Percentiles rank a stretch among this genome's conserved stretches.
These are phyloP conservation scores for Wickerhamomyces tratensis DNA, from an alignment of 805 yeast species.

Conservation along the genomic window DNA sequence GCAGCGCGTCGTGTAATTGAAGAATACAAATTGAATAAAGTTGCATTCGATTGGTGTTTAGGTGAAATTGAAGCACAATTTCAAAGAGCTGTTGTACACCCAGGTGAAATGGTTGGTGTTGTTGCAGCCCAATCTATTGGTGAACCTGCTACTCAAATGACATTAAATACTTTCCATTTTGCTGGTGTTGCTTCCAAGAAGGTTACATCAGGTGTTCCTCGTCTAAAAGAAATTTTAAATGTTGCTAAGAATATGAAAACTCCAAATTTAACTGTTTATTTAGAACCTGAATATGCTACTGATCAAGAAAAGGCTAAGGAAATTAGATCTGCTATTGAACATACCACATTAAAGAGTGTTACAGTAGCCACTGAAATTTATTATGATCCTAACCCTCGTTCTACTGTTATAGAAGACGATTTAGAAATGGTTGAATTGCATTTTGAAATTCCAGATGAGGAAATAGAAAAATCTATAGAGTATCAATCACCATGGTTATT, in stretches of 20 bases:
- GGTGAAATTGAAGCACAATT: constrained; percentile 94
- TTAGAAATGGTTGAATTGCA: constrained; percentile 94
- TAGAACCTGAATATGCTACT: constrained; percentile 67
- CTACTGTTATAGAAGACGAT: constrained; percentile 96
- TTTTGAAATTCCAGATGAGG: constrained; percentile 96
- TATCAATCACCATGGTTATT: constrained; percentile 97
- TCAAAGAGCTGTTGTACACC: constrained; percentile 83
- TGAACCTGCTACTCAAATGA: constrained; percentile 98
- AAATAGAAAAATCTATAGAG: constrained; percentile 86
- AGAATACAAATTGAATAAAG: constrained; percentile 75
- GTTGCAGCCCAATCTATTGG: constrained; percentile 97
- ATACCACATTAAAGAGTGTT: constrained; percentile 87
- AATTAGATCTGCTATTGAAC: constrained; percentile 95
- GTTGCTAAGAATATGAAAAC: constrained; percentile 98
- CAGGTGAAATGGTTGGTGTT: constrained; percentile 99
- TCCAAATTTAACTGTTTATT: constrained; percentile 97
- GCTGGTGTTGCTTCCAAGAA: constrained; percentile 97
- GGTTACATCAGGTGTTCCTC: constrained; percentile 95
- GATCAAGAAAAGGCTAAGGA: constrained; percentile 93
- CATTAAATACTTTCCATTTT: constrained; percentile 93
- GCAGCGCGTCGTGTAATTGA: constrained; percentile 86
- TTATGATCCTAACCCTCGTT: constrained; percentile 96
- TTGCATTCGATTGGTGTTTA: constrained; percentile 91
- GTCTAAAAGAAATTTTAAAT: constrained; percentile 94
- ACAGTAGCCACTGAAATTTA: constrained; percentile 96